Evolutionary conservation across 306 rosid species (phyloP), one percentile per base, ranked within the genome.

Genomic region (Sphenostylis stenocarpa): DNA sequence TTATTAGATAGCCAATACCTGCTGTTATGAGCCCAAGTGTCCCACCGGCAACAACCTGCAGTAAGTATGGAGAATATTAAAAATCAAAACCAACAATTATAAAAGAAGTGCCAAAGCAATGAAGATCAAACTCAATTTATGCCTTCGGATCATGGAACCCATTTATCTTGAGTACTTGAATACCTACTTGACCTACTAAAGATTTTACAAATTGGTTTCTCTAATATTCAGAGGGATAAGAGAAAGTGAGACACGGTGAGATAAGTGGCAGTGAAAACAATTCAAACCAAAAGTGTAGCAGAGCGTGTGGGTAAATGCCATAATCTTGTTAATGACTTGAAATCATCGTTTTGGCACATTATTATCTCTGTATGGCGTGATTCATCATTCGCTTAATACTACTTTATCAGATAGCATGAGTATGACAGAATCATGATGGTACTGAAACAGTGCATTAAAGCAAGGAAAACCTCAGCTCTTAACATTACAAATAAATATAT

Each of bases 11-110:
- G 49, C 96, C 97, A 38, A 86, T 75, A 47, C 61, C 26, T 55
- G 91, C 90, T 7, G 97, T 92, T 73, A 71, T 3, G 28, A 88
- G 53, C 39, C 99, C 99, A 68, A 95, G 97, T 75, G 89, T 71
- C n/a, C 87, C 84, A 73, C 99, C 97, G 4, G 96, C 97, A 84
- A 92, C 45, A 12, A 95, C 99, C 99, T 95, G 96, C 80, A 86
- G 73, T 33, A 73, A 73, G 66, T 80, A 75, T 57, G 28, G 38
- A 51, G 51, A 61, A 62, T 61, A 60, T 84, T 69, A 72, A 67
- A 20, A 72, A 51, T n/a, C 19, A 53, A 72, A 52, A 36, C 6
- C 43, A 28, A 68, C 77, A 60, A 44, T 38, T 33, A 31, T 63
- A 66, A 12, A 55, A 19, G 7, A 60, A 15, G 47, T 52, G 28